Evolutionary conservation across 768 basidiomycete species (phyloP), one percentile per base, ranked within the genome.

Genomic region (Lactarius psammicola): DNA sequence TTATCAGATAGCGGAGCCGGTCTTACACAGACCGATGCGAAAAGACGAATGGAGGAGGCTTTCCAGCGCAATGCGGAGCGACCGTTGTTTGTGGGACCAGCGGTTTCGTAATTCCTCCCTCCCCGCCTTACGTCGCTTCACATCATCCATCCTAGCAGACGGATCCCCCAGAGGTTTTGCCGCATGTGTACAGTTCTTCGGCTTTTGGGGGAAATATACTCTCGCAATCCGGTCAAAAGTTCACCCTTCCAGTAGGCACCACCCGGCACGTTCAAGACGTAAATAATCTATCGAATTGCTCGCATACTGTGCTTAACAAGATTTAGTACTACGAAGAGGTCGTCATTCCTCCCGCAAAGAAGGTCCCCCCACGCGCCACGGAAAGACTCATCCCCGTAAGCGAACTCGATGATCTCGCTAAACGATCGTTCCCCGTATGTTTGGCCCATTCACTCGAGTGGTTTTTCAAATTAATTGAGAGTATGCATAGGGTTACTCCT

Each of bases 171-270:
- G 88, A 92, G 73, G 73, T 84, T 42, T 82, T 92, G 20, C 97
- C 97, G 0, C 88, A 98, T 78, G 89, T 99, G 13, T 99, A 96
- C 74, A 87, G 90, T 10, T 86, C 94, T 28, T 77, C 80, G 4
- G 77, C 83, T 54, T 74, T 75, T 5, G 82, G 87, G 68, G 86
- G 89, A 2, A 87, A 84, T 71, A 77, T 87, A 11, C 75, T 94
- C 15, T 90, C 91, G 1, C 81, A 87, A 69, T 78, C 85, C 63
- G 94, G 95, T 11, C 87, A 82, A 62, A 89, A 87, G 71, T 92
- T 93, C 72, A 80, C 87, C 73, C 76, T 98, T 57, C 97, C 97
- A 0, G 66, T 92, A 1, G 97, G 94, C 1, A 98, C 95, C 2
- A 80, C 81, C 23, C 81, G 92, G 31, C 76, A 83, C 18, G 80